Evolutionary conservation across 371 early-diverging fungal species (phyloP).

Genomic region (Mucor indicus): DNA sequence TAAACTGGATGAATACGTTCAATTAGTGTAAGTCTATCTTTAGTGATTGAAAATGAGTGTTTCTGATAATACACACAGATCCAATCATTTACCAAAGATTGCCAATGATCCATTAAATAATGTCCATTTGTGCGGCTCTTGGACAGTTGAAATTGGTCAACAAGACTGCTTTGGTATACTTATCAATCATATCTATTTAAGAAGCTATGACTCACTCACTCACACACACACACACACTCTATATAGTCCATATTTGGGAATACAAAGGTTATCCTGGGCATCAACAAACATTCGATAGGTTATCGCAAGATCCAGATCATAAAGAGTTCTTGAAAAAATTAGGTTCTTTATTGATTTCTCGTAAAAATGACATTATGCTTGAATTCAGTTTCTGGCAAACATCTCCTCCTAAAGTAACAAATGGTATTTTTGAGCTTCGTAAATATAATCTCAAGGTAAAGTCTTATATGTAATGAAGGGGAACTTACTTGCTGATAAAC

Average conservation of each 20-base stretch:
- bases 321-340: constrained; percentile 58
- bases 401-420: constrained; percentile 66
- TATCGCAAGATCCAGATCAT: constrained; percentile 43
- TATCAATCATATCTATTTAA: not conserved
- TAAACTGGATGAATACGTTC: constrained; percentile 77
- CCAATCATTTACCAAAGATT: constrained; percentile 72
- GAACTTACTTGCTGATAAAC: not conserved
- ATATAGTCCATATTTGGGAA: constrained; percentile 89
- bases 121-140: constrained; percentile 85
- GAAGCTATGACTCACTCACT: not conserved
- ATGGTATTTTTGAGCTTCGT: constrained; percentile 90
- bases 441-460: constrained; percentile 76
- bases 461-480: not conserved
- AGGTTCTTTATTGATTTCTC: constrained; percentile 65
- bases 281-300: constrained; percentile 49
- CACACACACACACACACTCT: too few species aligned
- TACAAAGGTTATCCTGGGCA: constrained; percentile 89
- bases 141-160: constrained; percentile 84
- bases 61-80: constrained; percentile 6
- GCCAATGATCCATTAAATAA: constrained; percentile 71
- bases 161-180: constrained; percentile 75
- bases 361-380: constrained; percentile 82
- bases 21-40: constrained; percentile 53
- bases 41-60: not conserved
- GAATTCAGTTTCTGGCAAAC: constrained; percentile 94